A percentile compares a stretch with the other conserved stretches of the same genome.
phyloP scores from a whole-genome alignment of 2,329 filamentous ascomycete species.

The Elsinoe perseae region DNA sequence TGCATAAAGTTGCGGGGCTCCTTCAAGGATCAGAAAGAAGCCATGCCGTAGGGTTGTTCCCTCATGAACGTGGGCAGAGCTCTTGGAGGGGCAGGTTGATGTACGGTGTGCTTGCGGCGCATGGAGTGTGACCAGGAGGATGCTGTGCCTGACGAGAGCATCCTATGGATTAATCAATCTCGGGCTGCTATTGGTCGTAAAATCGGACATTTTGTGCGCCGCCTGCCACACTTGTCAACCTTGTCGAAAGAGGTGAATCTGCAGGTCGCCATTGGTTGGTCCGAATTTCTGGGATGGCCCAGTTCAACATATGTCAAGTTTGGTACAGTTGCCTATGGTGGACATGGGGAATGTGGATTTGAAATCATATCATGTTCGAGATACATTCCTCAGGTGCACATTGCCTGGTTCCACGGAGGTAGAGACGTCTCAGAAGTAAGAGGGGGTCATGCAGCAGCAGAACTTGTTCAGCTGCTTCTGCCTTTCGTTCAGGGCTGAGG shows the following conservation, averaged over 20 bases:
- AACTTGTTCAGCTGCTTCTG: neutral
- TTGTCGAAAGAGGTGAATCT: conserved; percentile 1
- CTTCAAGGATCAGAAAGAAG: neutral
- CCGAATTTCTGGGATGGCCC: conserved; percentile 1
- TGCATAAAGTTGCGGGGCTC: conserved; percentile 1
- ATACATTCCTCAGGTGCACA: neutral
- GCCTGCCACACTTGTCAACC: conserved; percentile 11
- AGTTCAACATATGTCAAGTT: neutral
- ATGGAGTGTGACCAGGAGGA: conserved; percentile 9
- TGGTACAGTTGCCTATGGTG: neutral
- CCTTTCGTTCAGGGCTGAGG: conserved; percentile 5
- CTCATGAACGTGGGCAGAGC: conserved; percentile 5
- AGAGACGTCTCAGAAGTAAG: neutral
- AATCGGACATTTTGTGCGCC: conserved; percentile 9
- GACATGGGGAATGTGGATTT: neutral
- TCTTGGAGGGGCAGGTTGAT: neutral
- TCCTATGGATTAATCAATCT: neutral
- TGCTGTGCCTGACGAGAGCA: neutral
- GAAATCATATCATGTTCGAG: neutral
- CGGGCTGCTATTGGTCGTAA: neutral
- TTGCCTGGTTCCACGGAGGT: neutral
- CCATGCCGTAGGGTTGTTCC: conserved; percentile 1
- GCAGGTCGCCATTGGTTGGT: neutral
- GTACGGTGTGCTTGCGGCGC: neutral
- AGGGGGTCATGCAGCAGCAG: neutral